Evolutionary conservation across 768 basidiomycete species (phyloP).

Genomic region (Calocera cornea): DNA sequence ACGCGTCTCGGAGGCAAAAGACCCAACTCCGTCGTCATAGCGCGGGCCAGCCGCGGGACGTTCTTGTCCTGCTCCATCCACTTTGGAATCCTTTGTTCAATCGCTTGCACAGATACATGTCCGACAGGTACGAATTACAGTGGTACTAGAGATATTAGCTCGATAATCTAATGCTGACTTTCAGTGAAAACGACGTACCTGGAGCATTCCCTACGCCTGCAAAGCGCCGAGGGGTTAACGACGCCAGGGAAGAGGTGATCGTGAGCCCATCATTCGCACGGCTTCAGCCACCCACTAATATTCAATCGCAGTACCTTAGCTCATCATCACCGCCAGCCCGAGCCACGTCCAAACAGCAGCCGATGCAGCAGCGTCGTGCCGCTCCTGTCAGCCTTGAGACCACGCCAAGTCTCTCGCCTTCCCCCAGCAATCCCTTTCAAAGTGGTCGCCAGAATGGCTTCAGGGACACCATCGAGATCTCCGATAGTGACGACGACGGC

Average conservation of each 20-base stretch:
- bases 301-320: not conserved
- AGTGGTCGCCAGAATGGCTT: not conserved
- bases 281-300: not conserved
- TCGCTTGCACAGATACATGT: too few species aligned
- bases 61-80: too few species aligned
- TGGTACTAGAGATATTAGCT: too few species aligned
- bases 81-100: too few species aligned
- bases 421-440: not conserved
- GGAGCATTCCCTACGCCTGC: too few species aligned
- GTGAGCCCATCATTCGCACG: not conserved
- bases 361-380: not conserved
- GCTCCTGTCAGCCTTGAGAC: not conserved
- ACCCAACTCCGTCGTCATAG: not conserved
- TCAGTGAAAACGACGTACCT: too few species aligned
- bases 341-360: not conserved
- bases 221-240: too few species aligned
- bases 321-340: not conserved
- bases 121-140: too few species aligned
- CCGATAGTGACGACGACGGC: not conserved
- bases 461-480: not conserved
- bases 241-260: not conserved
- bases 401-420: not conserved
- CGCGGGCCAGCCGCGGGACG: too few species aligned
- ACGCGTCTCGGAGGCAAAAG: not conserved
- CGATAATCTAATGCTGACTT: too few species aligned